These are phyloP conservation scores for Vanderwaltozyma verrucispora DNA, from an alignment of 805 yeast genomes.

Conservation along the genomic window DNA sequence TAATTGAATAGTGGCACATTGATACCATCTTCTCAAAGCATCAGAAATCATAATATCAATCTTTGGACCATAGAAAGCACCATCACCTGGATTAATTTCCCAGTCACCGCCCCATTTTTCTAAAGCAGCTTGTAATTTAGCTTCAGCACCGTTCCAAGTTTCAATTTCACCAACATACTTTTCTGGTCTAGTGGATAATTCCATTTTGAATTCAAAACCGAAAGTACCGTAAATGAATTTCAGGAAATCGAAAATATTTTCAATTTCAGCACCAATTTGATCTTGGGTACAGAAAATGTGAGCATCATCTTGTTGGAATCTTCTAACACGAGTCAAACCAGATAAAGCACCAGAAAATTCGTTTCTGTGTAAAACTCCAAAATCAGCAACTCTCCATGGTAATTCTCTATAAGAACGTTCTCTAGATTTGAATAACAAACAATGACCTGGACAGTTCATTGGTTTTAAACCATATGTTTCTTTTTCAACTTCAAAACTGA, in stretches of 20 bases:
- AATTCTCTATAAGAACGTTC: conserved; percentile 78
- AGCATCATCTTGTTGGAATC: conserved; percentile 98
- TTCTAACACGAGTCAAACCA: conserved; percentile 84
- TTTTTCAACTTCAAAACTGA: conserved; percentile 92
- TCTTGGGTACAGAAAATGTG: conserved; percentile 81
- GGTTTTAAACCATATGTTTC: conserved; percentile 93
- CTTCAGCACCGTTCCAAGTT: conserved; percentile 90
- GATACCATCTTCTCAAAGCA: conserved; percentile 94
- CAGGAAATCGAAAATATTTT: conserved; percentile 73
- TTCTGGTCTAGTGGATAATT: conserved; percentile 94
- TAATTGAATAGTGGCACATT: conserved; percentile 97
- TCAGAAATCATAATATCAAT: conserved; percentile 94
- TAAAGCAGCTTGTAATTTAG: conserved; percentile 70
- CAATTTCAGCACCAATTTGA: conserved; percentile 69
- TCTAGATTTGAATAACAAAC: conserved; percentile 64
- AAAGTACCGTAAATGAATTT: conserved; percentile 79
- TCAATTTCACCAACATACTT: conserved; percentile 89
- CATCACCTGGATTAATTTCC: conserved; percentile 96
- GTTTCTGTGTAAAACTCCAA: conserved; percentile 85
- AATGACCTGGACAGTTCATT: conserved; percentile 95
- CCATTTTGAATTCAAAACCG: conserved; percentile 94
- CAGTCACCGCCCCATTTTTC: conserved; percentile 80
- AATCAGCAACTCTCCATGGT: conserved; percentile 80
- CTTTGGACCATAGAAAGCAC: conserved; percentile 94
- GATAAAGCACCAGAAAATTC: conserved; percentile 91